Conservation (phyloP, 1,284 basidiomycete genomes). For the Fomes fomentarius region DNA sequence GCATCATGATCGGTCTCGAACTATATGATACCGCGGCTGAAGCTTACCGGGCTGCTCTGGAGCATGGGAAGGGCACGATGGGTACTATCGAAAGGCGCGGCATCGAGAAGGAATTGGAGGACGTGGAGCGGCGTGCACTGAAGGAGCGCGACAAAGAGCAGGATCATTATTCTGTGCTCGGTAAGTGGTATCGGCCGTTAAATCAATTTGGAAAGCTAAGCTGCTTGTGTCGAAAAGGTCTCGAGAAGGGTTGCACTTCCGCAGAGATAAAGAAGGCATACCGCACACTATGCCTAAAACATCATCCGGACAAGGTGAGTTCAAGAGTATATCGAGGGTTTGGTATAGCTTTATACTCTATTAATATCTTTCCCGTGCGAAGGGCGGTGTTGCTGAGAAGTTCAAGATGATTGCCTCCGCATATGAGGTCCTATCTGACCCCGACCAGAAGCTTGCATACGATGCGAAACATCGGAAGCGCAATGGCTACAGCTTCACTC, state of each 20-base stretch:
- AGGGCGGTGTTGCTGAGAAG: constrained; percentile 20
- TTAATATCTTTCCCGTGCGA: no score
- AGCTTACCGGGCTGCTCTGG: constrained; percentile 11
- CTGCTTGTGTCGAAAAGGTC: no score
- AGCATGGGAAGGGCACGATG: not conserved
- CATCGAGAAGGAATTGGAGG: constrained; percentile 1
- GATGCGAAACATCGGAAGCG: not conserved
- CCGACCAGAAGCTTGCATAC: not conserved
- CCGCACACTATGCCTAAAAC: constrained; percentile 12
- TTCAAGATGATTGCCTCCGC: constrained; percentile 18
- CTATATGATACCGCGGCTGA: constrained; percentile 19
- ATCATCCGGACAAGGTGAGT: constrained; percentile 24
- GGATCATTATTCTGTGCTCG: constrained; percentile 19
- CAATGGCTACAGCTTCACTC: not conserved
- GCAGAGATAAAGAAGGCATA: constrained; percentile 19
- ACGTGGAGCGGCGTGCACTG: not conserved
- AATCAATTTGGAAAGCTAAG: no score
- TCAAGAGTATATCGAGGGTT: not conserved
- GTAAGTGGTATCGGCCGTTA: no score
- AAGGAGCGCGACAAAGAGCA: constrained; percentile 5
- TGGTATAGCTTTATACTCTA: no score
- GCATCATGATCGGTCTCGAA: constrained; percentile 18
- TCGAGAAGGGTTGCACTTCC: constrained; percentile 3
- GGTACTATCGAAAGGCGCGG: not conserved
- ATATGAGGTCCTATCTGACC: constrained; percentile 10